Conservation (phyloP, 2,329 filamentous ascomycete species). For the Byssothecium circinans region DNA sequence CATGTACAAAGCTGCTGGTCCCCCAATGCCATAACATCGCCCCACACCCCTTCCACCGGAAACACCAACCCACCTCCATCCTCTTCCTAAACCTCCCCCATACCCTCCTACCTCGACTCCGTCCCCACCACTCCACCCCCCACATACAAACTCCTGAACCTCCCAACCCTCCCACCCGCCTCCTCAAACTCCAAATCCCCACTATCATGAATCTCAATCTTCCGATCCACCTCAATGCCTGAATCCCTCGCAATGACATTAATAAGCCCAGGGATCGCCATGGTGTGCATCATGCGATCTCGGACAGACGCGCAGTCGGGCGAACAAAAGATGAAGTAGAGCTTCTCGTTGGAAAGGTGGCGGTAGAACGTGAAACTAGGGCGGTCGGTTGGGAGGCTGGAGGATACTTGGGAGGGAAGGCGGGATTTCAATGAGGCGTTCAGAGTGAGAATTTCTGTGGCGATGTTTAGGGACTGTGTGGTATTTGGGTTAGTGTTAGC, state of each 20-base stretch:
- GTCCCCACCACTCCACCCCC: conserved; percentile 22
- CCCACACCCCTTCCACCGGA: too few relatives aligned
- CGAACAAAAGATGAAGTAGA: conserved; percentile 32
- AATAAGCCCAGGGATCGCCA: conserved; percentile 31
- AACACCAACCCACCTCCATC: too few relatives aligned
- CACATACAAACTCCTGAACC: conserved; percentile 25
- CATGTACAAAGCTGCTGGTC: too few relatives aligned
- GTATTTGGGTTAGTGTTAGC: background rate
- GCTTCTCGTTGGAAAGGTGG: conserved; percentile 12
- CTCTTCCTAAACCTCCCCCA: conserved; percentile 10
- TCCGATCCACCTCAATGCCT: conserved; percentile 25
- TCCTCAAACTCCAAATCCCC: conserved; percentile 23
- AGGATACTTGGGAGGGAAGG: conserved; percentile 4
- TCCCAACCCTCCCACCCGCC: conserved; percentile 17
- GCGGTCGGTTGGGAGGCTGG: conserved; percentile 12
- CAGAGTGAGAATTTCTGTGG: conserved; percentile 19
- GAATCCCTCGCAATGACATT: conserved; percentile 29
- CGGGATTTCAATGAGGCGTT: background rate
- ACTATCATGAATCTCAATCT: conserved; percentile 32
- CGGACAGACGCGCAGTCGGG: conserved; percentile 27
- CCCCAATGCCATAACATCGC: too few relatives aligned
- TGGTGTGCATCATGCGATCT: conserved; percentile 32
- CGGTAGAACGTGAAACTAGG: conserved; percentile 35
- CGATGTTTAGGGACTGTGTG: conserved; percentile 19
- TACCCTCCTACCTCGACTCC: conserved; percentile 22